A percentile compares a stretch with the other conserved stretches of the same genome.
Evolutionary conservation across 208 protist species (phyloP).

Genomic region (Tritrichomonas musculus): DNA sequence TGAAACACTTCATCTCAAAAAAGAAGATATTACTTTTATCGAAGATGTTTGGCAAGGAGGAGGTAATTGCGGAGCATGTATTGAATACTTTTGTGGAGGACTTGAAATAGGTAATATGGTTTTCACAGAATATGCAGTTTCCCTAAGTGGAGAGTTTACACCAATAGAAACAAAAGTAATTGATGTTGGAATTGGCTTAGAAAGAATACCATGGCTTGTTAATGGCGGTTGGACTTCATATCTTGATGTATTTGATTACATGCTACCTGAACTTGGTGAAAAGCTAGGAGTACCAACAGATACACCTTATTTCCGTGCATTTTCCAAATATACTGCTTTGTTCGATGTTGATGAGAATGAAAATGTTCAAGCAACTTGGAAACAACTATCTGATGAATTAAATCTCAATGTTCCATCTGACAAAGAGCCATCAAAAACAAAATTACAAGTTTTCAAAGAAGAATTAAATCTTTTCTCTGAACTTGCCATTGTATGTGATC

Average conservation of each 20-base stretch:
- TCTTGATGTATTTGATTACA: slow-evolving; percentile 23
- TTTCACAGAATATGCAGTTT: slow-evolving; percentile 30
- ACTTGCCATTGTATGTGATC: slow-evolving; percentile 14
- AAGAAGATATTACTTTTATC: slow-evolving; percentile 19
- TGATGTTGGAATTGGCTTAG: slow-evolving; percentile 34
- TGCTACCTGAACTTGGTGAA: background rate
- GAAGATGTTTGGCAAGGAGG: slow-evolving; percentile 36
- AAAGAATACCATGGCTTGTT: slow-evolving; percentile 35
- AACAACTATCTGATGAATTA: background rate
- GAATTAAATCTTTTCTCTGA: background rate
- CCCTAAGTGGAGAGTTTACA: background rate
- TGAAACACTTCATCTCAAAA: slow-evolving; percentile 3
- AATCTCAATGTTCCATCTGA: background rate
- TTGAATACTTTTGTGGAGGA: slow-evolving; percentile 34
- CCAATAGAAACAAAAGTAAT: slow-evolving; percentile 26
- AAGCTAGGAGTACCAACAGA: background rate
- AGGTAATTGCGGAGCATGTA: slow-evolving; percentile 19
- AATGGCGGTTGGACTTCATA: slow-evolving; percentile 31
- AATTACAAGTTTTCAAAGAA: background rate
- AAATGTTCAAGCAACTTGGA: background rate
- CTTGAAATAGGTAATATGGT: slow-evolving; percentile 36
- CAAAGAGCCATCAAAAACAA: background rate
- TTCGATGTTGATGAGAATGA: slow-evolving; percentile 36
- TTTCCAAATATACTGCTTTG: background rate
- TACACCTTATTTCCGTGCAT: slow-evolving; percentile 20